Base-by-base conservation (phyloP, 495 filamentous ascomycete species). In the Penicillium cataractarum region DNA sequence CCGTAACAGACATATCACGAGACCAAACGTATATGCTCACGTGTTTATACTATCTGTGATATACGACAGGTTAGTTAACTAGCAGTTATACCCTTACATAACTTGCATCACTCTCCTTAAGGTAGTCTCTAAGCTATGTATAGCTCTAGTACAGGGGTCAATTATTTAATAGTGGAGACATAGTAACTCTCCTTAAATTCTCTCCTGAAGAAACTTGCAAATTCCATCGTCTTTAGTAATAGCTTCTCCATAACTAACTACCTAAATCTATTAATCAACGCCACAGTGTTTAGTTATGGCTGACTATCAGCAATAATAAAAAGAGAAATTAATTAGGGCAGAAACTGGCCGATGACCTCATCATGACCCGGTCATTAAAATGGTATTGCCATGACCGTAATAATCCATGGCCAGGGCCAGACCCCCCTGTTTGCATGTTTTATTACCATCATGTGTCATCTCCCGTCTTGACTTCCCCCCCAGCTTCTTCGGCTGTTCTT, bases 281-380 rank as follows among this genome's bases (percentile, higher is more conserved):
- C 35, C 35, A 39, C 33, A 2, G 33, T 35, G 13, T 35, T 31
- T 12, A 35, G 3, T 35, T n/a, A n/a, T n/a, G n/a, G n/a, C n/a
- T n/a, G n/a, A n/a, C n/a, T n/a, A n/a, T n/a, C n/a, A n/a, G n/a
- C n/a, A n/a, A n/a, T n/a, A n/a, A n/a, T n/a, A n/a, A n/a, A n/a
- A n/a, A n/a, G n/a, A n/a, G n/a, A n/a, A 8, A 2, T 17, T 12
- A 6, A 17, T 26, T 29, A 59, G 35, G 24, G 48, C 22, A 9
- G 42, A 26, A 9, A 21, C 12, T 44, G 39, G 19, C n/a, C 15
- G 62, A 68, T 70, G 70, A 68, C 35, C 65, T 70, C 67, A 72
- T 69, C 19, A 50, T 65, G 57, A 52, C 42, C 26, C 22, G 8
- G 24, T n/a, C 4, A 17, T 15, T 15, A n/a, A n/a, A 8, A 17